phyloP scores from a whole-genome alignment of 805 yeast genomes.

The Ogataea wickerhamii region DNA sequence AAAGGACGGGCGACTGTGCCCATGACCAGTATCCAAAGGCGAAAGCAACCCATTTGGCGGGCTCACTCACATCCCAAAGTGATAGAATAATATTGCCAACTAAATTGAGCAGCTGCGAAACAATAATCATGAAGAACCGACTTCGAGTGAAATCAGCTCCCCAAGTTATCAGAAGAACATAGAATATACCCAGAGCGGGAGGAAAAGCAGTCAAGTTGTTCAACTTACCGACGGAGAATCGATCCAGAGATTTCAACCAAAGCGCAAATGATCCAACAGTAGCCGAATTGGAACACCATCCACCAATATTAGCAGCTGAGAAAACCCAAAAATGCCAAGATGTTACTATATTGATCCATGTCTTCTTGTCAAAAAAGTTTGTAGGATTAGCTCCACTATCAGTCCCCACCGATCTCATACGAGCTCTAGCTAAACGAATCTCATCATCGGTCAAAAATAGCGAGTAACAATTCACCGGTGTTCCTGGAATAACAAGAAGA shows the following conservation, averaged over 20 bases:
- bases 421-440: slow-evolving; percentile 40
- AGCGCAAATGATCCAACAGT: slow-evolving; percentile 28
- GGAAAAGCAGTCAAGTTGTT: slow-evolving; percentile 44
- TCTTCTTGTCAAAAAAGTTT: slow-evolving; percentile 34
- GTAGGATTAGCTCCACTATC: slow-evolving; percentile 38
- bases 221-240: slow-evolving; percentile 31
- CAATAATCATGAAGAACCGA: slow-evolving; percentile 18
- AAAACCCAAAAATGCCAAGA: slow-evolving; percentile 34
- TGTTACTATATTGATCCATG: slow-evolving; percentile 39
- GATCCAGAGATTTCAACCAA: slow-evolving; percentile 30
- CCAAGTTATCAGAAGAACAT: slow-evolving; percentile 29
- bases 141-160: slow-evolving; percentile 11
- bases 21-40: slow-evolving; percentile 6
- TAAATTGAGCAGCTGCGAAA: slow-evolving; percentile 40
- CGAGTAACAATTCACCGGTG: slow-evolving; percentile 45
- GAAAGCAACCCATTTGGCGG: slow-evolving; percentile 34
- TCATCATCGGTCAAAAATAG: slow-evolving; percentile 39
- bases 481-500: slow-evolving; percentile 39
- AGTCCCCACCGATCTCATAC: slow-evolving; percentile 35
- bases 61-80: slow-evolving; percentile 43
- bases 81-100: slow-evolving; percentile 32
- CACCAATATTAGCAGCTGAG: slow-evolving; percentile 30
- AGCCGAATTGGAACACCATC: slow-evolving; percentile 21
- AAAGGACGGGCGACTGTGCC: slow-evolving; percentile 5
- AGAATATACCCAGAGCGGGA: slow-evolving; percentile 33